Evolutionary conservation across 768 basidiomycete species (phyloP), one percentile per base, ranked within the genome.

Genomic region (button mushroom (Agaricus bisporus)): DNA sequence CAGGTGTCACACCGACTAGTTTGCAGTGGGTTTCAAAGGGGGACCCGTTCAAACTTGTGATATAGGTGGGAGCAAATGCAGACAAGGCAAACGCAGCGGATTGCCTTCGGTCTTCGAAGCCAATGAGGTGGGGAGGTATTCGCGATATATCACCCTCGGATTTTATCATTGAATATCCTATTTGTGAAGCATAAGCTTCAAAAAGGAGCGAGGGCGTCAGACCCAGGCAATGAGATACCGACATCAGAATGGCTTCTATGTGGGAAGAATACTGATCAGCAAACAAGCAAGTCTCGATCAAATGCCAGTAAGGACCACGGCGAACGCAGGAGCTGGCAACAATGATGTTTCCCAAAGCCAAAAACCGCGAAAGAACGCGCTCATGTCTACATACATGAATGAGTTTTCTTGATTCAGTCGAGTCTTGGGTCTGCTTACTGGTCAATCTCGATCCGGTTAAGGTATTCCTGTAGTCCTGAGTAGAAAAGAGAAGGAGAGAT

Each of bases 301-400:
- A 64, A 66, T 95, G 87, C 83, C 88, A 94, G 63, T 95, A 93
- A 1, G 92, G 79, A 3, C 84, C 88, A 14, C 91, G 82, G 25
- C 95, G 78, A 18, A 87, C 79, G 1, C 79, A 77, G 1, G 91
- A 86, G 61, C 85, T 88, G 15, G 82, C 78, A 38, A 97, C 77
- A 78, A 91, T 85, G 58, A 86, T 79, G 67, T 91, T 92, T 25
- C 82, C 86, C 12, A 88, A 72, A 17, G 76, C 81, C 26, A 92
- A 72, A 26, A 85, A 74, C 39, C 85, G 81, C 10, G 86, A 91
- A 49, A 88, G 70, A 73, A 89, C 88, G 36, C 73, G 69, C 64
- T 97, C 93, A 58, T 80, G 84, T 50, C 89, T 91, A 53, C 48
- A 38, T 49, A 14, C 15, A 15, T 10, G 17, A 36, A 36, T 48